Base-by-base conservation (phyloP, 148 eudicot genomes). In the Camellia granthamiana region DNA sequence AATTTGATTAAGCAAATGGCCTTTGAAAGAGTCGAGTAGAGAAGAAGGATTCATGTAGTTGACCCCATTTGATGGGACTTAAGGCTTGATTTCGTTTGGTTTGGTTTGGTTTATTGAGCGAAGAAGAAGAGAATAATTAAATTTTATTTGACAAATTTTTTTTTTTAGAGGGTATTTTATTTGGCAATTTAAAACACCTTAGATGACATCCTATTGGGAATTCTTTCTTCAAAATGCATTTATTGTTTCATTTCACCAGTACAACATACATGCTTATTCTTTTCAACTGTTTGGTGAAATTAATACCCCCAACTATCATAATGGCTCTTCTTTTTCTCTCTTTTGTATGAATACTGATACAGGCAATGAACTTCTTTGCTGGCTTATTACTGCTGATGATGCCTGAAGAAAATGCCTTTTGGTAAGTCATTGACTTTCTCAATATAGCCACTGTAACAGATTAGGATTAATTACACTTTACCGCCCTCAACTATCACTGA, bases 361-460 rank as follows among this genome's bases (percentile, higher is more conserved):
- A 96, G 99, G 98, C 94, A 64, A 96, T 96, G 99, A 96, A 96
- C 85, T 96, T 93, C 85, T 93, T 96, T 84, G 99, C 97, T 72
- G 99, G 98, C 78, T 68, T 96, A 74, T 87, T 93, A 76, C 81
- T 96, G 84, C 94, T 96, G 64, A 86, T 96, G 91, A 96, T 96
- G 99, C 98, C 99, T 0, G 99, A 96, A 85, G 99, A 96, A 85
- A 96, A 96, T 86, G 99, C 99, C 51, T 96, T 96, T 82, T 96
- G 99, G 99, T 96, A 86, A 64, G n/a, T 41, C 8, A 66, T 68
- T 72, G 7, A 30, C 61, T 58, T 73, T 72, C 65, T 74, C 13
- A 43, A 8, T 6, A 13, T 77, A 72, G 65, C 49, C 66, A 12
- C 3, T 79, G 9, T 4, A 63, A n/a, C 1, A 30, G 38, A 30